A percentile compares a stretch with the other conserved stretches of the same genome.
phyloP scores from a whole-genome alignment of 441 rosid species.

The Hura crepitans region DNA sequence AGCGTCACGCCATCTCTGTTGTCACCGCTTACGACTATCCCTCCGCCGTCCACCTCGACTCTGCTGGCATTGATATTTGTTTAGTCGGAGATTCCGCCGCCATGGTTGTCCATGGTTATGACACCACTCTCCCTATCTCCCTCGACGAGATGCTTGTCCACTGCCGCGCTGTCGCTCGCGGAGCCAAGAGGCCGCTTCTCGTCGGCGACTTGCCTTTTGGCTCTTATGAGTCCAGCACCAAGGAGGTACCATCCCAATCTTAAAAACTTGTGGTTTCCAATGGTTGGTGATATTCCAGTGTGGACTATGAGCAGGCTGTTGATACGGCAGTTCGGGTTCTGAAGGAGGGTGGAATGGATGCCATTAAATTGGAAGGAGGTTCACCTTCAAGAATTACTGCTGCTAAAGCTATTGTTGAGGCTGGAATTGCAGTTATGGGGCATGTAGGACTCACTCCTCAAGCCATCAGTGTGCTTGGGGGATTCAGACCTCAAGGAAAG shows the following conservation, averaged over 20 bases:
- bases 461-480: constrained; percentile 90
- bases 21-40: constrained; percentile 93
- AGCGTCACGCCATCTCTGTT: constrained; percentile 62
- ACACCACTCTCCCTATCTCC: constrained; percentile 84
- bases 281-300: constrained; percentile 32
- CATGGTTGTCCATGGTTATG: constrained; percentile 94
- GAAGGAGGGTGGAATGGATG: constrained; percentile 96
- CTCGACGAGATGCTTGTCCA: constrained; percentile 94
- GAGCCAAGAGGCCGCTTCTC: constrained; percentile 70
- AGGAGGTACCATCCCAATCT: constrained; percentile 44
- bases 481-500: constrained; percentile 89
- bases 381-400: constrained; percentile 70
- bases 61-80: constrained; percentile 77
- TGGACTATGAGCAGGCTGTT: constrained; percentile 63
- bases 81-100: constrained; percentile 92
- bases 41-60: constrained; percentile 77
- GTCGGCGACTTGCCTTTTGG: constrained; percentile 93
- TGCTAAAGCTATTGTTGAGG: constrained; percentile 78
- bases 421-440: constrained; percentile 92
- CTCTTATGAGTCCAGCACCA: constrained; percentile 60
- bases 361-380: constrained; percentile 88
- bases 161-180: constrained; percentile 82
- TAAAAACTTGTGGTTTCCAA: not conserved
- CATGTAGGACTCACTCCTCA: constrained; percentile 95
- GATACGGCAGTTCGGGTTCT: constrained; percentile 72